phyloP scores from a whole-genome alignment of 345 rosid genomes.

The Streptanthus diversifolius region DNA sequence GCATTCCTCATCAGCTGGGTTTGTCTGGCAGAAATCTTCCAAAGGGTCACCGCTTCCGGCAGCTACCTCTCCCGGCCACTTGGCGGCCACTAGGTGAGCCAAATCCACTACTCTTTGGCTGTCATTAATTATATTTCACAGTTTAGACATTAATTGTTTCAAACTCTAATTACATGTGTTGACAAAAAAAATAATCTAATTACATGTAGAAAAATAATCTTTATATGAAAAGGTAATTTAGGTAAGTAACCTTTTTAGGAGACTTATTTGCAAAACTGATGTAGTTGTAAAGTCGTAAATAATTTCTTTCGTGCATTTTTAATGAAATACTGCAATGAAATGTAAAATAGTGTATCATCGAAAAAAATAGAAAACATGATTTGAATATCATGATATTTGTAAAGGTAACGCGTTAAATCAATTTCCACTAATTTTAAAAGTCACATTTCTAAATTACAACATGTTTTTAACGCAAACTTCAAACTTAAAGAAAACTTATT shows the following conservation, averaged over 20 bases:
- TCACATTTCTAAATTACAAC: too few species aligned
- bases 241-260: background rate
- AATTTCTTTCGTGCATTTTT: background rate
- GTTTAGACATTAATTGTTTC: background rate
- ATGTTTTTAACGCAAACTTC: too few species aligned
- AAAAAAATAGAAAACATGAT: background rate
- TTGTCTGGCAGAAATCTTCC: constrained; percentile 91
- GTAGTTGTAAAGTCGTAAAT: background rate
- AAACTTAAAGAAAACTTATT: too few species aligned
- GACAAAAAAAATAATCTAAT: too few species aligned
- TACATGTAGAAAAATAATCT: too few species aligned
- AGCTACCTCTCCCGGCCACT: constrained; percentile 71
- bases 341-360: background rate
- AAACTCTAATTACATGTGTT: background rate
- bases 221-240: background rate
- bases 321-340: background rate
- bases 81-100: constrained; percentile 82
- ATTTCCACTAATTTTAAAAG: background rate
- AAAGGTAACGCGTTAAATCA: background rate
- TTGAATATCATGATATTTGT: background rate
- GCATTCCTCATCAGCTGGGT: constrained; percentile 88
- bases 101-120: constrained; percentile 98
- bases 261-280: background rate
- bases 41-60: constrained; percentile 81
- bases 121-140: constrained; percentile 14